A percentile compares a stretch with the other conserved stretches of the same genome.
Evolutionary conservation across 257 asterid species (phyloP).

Genomic region (Penstemon newberryi): DNA sequence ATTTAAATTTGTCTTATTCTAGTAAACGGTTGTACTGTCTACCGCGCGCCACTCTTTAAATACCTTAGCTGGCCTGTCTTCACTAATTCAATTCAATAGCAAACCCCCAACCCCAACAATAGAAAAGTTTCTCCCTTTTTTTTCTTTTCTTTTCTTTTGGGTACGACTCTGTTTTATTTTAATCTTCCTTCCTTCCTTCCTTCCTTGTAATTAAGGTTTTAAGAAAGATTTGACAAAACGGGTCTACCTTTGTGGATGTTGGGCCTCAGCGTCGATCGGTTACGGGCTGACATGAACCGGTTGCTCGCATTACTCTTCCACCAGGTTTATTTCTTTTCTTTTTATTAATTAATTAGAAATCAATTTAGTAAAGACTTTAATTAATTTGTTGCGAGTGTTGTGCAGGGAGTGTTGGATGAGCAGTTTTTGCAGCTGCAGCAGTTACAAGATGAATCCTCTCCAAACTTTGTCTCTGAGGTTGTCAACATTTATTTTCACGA

Average conservation of each 20-base stretch:
- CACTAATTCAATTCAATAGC: not conserved
- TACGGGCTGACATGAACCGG: conserved; percentile 82
- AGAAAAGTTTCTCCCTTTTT: not conserved
- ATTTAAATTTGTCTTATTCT: conserved; percentile 25
- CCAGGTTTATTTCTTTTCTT: conserved; percentile 42
- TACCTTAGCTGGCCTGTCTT: conserved; percentile 16
- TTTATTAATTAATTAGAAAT: too few relatives aligned
- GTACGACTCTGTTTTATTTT: too few relatives aligned
- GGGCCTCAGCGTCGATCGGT: conserved; percentile 66
- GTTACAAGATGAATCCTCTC: conserved; percentile 85
- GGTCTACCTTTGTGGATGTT: conserved; percentile 98
- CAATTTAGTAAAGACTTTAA: too few relatives aligned
- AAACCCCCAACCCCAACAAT: not conserved
- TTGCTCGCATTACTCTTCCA: conserved; percentile 87
- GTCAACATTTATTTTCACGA: conserved; percentile 80
- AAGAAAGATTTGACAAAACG: conserved; percentile 58
- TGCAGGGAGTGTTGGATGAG: conserved; percentile 84
- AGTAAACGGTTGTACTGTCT: not conserved
- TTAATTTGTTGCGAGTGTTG: not conserved
- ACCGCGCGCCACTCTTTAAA: conserved; percentile 34
- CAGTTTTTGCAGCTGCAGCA: conserved; percentile 89
- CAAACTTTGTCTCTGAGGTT: conserved; percentile 87
- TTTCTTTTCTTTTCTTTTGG: too few relatives aligned
- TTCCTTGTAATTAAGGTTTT: not conserved
- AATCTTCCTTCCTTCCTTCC: not conserved